phyloP scores from a whole-genome alignment of 2,329 filamentous ascomycete species.

The Calonectria pauciramosa region DNA sequence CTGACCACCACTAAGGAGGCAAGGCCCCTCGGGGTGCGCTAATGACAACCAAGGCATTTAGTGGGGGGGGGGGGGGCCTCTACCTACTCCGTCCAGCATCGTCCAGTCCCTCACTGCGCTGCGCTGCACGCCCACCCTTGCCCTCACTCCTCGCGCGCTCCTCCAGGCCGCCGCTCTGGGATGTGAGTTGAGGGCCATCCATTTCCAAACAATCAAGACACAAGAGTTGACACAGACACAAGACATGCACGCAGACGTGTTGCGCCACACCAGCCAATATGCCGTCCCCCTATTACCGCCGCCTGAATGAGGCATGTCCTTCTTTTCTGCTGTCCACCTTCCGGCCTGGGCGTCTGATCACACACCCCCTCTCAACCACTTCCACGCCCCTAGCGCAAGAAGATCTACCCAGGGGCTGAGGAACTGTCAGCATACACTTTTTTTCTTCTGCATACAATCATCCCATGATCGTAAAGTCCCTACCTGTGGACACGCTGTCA shows the following conservation, averaged over 20 bases:
- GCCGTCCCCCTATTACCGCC: neutral
- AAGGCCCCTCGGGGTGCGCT: neutral
- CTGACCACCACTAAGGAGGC: slow-evolving; percentile 6
- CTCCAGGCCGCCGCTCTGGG: neutral
- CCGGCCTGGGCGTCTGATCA: neutral
- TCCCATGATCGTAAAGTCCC: neutral
- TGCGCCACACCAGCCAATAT: neutral
- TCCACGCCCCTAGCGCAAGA: neutral
- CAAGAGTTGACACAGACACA: neutral
- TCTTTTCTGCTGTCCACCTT: neutral
- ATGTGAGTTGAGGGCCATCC: neutral
- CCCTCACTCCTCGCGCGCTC: neutral
- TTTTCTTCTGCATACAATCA: neutral
- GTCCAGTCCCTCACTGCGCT: neutral
- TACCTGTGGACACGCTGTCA: neutral
- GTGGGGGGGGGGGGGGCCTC: neutral
- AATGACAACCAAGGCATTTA: neutral
- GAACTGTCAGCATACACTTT: neutral
- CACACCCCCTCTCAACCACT: neutral
- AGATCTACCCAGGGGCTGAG: slow-evolving; percentile 1
- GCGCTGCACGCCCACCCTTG: slow-evolving; percentile 1
- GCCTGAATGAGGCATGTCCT: neutral
- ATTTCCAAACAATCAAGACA: neutral
- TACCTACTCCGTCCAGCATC: neutral
- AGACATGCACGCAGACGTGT: neutral